A percentile compares a stretch with the other conserved stretches of the same genome.
These are phyloP conservation scores for Curvularia spicifera DNA, from an alignment of 2,329 filamentous ascomycete genomes.

Conservation along the genomic window DNA sequence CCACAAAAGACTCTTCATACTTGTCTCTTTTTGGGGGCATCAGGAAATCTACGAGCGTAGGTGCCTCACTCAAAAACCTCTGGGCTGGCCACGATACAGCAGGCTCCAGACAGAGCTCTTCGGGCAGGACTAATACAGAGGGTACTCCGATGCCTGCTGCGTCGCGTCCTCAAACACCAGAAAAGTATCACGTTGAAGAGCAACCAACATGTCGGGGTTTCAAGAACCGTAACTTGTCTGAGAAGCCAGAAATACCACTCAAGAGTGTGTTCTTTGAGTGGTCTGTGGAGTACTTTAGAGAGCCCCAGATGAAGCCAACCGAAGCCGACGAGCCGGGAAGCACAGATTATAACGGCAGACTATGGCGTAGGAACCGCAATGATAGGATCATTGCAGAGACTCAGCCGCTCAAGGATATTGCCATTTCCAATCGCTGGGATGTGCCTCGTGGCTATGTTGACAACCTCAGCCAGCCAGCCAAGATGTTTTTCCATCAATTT, in stretches of 20 bases:
- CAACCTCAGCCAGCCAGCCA: slow-evolving; percentile 86
- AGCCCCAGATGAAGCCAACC: slow-evolving; percentile 96
- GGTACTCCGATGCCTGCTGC: slow-evolving; percentile 73
- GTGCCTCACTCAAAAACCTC: slow-evolving; percentile 68
- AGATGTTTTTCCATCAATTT: slow-evolving; percentile 97
- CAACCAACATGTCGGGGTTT: slow-evolving; percentile 83
- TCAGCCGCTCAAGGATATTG: slow-evolving; percentile 89
- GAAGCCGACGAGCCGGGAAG: slow-evolving; percentile 97
- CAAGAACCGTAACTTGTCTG: slow-evolving; percentile 64
- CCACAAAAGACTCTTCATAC: slow-evolving; percentile 65
- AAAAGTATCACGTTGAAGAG: slow-evolving; percentile 72
- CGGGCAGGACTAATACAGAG: slow-evolving; percentile 57
- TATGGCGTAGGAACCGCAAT: slow-evolving; percentile 92
- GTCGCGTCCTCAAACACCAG: slow-evolving; percentile 68
- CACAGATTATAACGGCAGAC: slow-evolving; percentile 90
- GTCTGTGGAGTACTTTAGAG: slow-evolving; percentile 96
- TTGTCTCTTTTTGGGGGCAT: slow-evolving; percentile 62
- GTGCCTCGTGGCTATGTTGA: slow-evolving; percentile 82
- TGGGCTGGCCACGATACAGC: slow-evolving; percentile 52
- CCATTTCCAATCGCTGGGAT: slow-evolving; percentile 86
- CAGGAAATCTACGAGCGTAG: slow-evolving; percentile 68
- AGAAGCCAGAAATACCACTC: slow-evolving; percentile 72
- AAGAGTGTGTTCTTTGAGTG: slow-evolving; percentile 88
- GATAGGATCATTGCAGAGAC: slow-evolving; percentile 91
- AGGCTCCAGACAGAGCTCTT: slow-evolving; percentile 37